Base-by-base conservation (phyloP, 2,329 filamentous ascomycete genomes). In the Salinomyces thailandicus region DNA sequence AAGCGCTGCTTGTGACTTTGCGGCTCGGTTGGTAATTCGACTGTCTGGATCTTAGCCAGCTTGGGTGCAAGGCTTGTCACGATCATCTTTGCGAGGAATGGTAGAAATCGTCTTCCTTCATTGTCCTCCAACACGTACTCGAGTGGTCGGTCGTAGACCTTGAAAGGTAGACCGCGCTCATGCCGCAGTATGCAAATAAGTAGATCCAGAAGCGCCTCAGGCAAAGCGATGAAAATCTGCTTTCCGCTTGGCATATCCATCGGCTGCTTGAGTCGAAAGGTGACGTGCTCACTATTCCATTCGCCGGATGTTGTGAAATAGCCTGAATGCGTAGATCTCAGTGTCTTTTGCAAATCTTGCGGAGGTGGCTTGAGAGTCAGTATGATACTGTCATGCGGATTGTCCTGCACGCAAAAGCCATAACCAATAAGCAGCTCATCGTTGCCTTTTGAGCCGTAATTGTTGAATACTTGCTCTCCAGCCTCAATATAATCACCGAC, bases 401-500 rank as follows among this genome's bases (percentile, higher is more conserved):
- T 72, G 28, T 63, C 44, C 5, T 52, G 49, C 11, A 69, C 56
- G 39, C 62, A 66, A 51, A 72, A 72, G 3, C 69, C 69, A 38
- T 73, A 73, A 3, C 69, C 68, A 31, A 69, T 61, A 2, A 72
- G 53, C 2, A 72, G 52, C 46, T 72, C 68, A 42, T 69, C 67
- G 34, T 72, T 73, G 5, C 62, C 57, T 44, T 72, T 72, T 2
- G 68, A 62, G 0, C 63, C 69, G 37, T 72, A 73, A 45, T 72
- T 72, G 49, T 73, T 73, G 53, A 60, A 67, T 2, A 72, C 51
- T 42, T 72, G 62, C 3, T 58, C 53, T 3, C 62, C 65, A 4
- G 52, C 42, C 3, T 46, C 26, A 2, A 64, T 44, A 0, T 39
- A 38, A 4, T 63, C 54, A 3, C 58, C 52, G 17, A 61, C 43